phyloP scores from a whole-genome alignment of 1,139 yeast genomes.

The Magnusiomyces tetraspermus region DNA sequence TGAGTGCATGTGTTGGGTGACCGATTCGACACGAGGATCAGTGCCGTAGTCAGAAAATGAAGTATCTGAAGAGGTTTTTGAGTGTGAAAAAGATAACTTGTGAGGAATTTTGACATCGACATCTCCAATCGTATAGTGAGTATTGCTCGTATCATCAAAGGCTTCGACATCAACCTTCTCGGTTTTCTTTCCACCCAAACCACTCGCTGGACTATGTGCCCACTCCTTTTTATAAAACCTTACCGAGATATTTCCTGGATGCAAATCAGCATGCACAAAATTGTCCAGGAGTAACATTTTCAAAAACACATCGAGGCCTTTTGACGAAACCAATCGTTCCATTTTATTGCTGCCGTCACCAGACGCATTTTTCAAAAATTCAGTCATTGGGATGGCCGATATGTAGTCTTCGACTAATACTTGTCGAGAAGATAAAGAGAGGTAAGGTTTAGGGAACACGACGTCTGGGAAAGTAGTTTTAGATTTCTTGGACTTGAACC shows the following conservation, averaged over 20 bases:
- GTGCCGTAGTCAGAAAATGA: background rate
- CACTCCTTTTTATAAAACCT: slow-evolving; percentile 45
- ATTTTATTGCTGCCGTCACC: slow-evolving; percentile 42
- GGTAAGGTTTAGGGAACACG: slow-evolving; percentile 72
- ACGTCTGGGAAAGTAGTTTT: slow-evolving; percentile 41
- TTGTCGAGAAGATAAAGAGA: slow-evolving; percentile 54
- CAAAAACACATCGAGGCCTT: slow-evolving; percentile 80
- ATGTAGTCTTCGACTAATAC: slow-evolving; percentile 82
- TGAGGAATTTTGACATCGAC: background rate
- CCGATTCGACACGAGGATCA: slow-evolving; percentile 19
- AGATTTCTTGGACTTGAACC: too few relatives aligned
- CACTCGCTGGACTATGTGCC: too few relatives aligned
- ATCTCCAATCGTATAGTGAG: background rate
- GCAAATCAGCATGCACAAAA: slow-evolving; percentile 91
- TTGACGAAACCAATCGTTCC: slow-evolving; percentile 72
- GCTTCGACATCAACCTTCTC: too few relatives aligned
- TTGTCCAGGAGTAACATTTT: slow-evolving; percentile 89
- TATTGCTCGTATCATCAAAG: background rate
- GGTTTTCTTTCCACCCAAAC: too few relatives aligned
- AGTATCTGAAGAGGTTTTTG: too few relatives aligned
- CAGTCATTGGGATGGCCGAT: slow-evolving; percentile 73
- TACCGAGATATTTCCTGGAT: slow-evolving; percentile 90
- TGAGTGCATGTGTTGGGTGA: slow-evolving; percentile 30
- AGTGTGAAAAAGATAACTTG: too few relatives aligned
- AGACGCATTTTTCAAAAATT: slow-evolving; percentile 43